phyloP scores from a whole-genome alignment of 2,329 filamentous ascomycete genomes.

The Venturia effusa region DNA sequence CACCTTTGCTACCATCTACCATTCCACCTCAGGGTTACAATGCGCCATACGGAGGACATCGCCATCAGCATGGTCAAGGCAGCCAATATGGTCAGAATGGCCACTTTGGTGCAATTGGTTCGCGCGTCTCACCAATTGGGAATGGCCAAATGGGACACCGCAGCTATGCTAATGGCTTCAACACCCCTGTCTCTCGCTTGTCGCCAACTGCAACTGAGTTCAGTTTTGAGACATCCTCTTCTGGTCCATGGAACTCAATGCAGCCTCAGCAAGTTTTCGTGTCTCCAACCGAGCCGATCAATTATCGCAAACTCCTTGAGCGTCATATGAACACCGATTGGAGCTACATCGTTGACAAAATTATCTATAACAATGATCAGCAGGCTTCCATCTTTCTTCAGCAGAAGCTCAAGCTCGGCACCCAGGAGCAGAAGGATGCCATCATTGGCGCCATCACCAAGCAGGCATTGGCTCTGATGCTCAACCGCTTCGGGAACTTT shows the following conservation, averaged over 20 bases:
- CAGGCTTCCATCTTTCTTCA: constrained; percentile 98
- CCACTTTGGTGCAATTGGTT: background rate
- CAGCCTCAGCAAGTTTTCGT: constrained; percentile 1
- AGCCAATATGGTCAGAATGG: background rate
- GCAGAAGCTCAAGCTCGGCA: constrained; percentile 96
- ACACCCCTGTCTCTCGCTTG: constrained; percentile 2
- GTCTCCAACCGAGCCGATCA: constrained; percentile 72
- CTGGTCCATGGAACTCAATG: constrained; percentile 9
- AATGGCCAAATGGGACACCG: background rate
- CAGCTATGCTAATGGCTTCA: background rate
- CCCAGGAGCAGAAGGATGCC: constrained; percentile 88
- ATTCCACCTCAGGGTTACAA: background rate
- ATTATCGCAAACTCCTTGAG: constrained; percentile 90
- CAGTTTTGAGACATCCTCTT: background rate
- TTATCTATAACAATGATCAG: constrained; percentile 97
- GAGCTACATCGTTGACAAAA: constrained; percentile 99
- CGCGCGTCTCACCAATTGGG: background rate
- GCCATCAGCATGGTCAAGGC: background rate
- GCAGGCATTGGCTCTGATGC: constrained; percentile 91
- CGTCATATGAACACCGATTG: constrained; percentile 96
- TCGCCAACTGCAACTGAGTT: constrained; percentile 9
- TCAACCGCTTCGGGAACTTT: constrained; percentile 98
- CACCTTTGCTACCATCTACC: background rate
- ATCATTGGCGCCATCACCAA: constrained; percentile 94
- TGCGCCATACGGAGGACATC: background rate